phyloP scores from a whole-genome alignment of 2,329 filamentous ascomycete species.

The Fusarium armeniacum region DNA sequence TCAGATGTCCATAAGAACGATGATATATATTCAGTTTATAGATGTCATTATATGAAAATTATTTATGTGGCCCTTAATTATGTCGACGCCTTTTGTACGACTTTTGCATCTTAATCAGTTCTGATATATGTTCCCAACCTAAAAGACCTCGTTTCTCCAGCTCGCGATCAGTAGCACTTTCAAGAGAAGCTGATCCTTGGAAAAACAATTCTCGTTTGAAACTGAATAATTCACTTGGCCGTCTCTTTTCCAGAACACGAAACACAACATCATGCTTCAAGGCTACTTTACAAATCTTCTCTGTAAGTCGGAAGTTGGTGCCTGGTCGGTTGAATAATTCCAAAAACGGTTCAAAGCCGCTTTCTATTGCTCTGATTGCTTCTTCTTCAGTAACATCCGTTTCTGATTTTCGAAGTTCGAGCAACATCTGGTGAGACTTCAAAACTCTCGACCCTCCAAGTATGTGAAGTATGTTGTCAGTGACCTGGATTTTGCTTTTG shows the following conservation, averaged over 20 bases:
- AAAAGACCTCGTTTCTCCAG: not conserved
- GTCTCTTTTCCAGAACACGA: accelerated
- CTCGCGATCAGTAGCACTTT: not conserved
- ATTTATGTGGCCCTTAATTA: too few relatives aligned
- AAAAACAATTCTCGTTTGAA: not conserved
- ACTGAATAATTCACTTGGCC: not conserved
- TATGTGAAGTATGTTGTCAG: not conserved
- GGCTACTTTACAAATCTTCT: not conserved
- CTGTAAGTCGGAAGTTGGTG: not conserved
- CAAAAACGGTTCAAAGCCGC: not conserved
- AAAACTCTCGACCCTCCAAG: not conserved
- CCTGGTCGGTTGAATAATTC: not conserved
- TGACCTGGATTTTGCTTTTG: not conserved
- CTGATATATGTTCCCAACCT: not conserved
- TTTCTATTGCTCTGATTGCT: not conserved
- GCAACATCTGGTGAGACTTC: not conserved
- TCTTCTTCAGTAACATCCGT: not conserved
- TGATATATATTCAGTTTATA: too few relatives aligned
- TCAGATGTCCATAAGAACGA: too few relatives aligned
- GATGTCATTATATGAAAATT: too few relatives aligned
- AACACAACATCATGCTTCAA: not conserved
- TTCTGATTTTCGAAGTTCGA: not conserved
- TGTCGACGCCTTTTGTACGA: too few relatives aligned
- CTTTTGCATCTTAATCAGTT: not conserved
- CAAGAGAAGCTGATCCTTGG: not conserved